Evolutionary conservation across 2,329 filamentous ascomycete species (phyloP), one percentile per base, ranked within the genome.

Genomic region (Botryosphaeria dothidea): DNA sequence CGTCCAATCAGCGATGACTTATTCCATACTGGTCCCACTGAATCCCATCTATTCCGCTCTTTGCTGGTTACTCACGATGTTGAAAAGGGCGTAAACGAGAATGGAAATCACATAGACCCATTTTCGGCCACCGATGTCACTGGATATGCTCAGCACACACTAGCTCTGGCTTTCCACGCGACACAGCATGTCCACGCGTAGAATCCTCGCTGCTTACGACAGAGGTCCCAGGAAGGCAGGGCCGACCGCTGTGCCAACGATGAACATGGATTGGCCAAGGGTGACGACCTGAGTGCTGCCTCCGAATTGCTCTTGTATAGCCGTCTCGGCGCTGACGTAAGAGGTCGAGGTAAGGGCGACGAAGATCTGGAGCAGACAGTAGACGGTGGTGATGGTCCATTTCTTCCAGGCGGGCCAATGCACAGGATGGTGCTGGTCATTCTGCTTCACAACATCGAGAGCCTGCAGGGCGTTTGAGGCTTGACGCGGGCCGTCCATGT

Each of bases 61-160:
- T 27, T 31, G 51, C 57, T 45, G 52, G 25, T 8, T 36, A 54
- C 63, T 65, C 38, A 65, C 63, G 43, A 65, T 65, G 56, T 65
- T 65, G 3, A 65, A 19, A 34, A 65, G 49, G 45, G 63, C 63
- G 34, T 54, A 65, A 17, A 65, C 9, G 21, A 60, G 54, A 27
- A 65, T 65, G 45, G 63, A 65, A 9, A 52, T 38, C 31, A 61
- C 63, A 54, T 65, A 65, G 34, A 65, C 63, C 63, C 63, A 65
- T 65, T 65, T 65, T 13, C 63, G 63, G 34, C 63, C 63, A 34
- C 63, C 63, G 54, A 65, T 65, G 46, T 65, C 63, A 61, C 63
- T 65, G 38, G 3, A 38, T 19, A 52, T 31, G 63, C 63, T 65
- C 63, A 61, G 54, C 46, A 61, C 57, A 58, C 54, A 21, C 54